phyloP scores from a whole-genome alignment of 2,329 filamentous ascomycete genomes.

The Aureobasidium vineae region DNA sequence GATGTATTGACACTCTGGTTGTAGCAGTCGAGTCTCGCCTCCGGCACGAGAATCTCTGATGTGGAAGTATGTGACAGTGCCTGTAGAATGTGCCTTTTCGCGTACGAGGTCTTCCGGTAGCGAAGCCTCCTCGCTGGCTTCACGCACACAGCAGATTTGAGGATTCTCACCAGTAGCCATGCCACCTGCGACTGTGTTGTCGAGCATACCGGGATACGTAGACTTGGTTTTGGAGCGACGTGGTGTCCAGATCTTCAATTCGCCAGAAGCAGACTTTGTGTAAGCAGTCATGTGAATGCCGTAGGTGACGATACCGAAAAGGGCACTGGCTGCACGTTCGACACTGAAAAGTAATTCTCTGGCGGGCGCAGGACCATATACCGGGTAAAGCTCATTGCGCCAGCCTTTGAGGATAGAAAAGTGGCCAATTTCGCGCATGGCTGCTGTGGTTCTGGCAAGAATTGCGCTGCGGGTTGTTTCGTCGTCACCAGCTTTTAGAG shows the following conservation, averaged over 20 bases:
- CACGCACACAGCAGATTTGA: constrained; percentile 78
- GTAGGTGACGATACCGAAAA: constrained; percentile 75
- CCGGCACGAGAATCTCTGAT: constrained; percentile 72
- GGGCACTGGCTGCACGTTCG: constrained; percentile 69
- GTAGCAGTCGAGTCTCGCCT: constrained; percentile 76
- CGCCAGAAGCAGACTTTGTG: constrained; percentile 50
- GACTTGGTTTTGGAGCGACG: constrained; percentile 72
- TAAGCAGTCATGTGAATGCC: constrained; percentile 79
- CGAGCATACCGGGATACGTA: constrained; percentile 87
- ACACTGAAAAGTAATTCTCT: constrained; percentile 67
- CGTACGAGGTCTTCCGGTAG: constrained; percentile 69
- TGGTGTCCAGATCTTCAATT: constrained; percentile 81
- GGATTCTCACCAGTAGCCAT: constrained; percentile 77
- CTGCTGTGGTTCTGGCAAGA: constrained; percentile 57
- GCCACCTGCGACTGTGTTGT: constrained; percentile 89
- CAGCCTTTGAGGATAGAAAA: constrained; percentile 77
- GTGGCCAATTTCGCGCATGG: constrained; percentile 66
- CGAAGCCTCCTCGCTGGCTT: constrained; percentile 85
- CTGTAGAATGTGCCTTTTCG: constrained; percentile 56
- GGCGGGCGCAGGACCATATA: constrained; percentile 61
- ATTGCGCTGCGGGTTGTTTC: constrained; percentile 62
- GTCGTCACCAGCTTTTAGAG: constrained; percentile 54
- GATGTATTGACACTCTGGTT: constrained; percentile 88
- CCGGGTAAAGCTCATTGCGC: constrained; percentile 76
- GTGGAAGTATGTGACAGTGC: constrained; percentile 81